Evolutionary conservation across 306 rosid genomes (phyloP).

Genomic region (Lathyrus oleraceus): DNA sequence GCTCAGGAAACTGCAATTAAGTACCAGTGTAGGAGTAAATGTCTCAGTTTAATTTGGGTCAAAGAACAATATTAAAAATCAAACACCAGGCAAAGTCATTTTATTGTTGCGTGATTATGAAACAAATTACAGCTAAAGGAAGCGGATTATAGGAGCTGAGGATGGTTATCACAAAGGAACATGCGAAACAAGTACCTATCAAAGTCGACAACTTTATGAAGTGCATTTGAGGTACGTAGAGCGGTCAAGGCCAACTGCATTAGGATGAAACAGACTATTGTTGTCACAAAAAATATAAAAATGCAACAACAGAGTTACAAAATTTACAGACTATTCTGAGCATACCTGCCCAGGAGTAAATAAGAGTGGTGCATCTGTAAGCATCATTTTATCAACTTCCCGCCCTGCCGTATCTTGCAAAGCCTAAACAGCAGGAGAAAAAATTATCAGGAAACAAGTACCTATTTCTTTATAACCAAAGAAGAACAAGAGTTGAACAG

Average conservation of each 20-base stretch:
- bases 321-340: neutral
- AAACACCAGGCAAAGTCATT: constrained; percentile 6
- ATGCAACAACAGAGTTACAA: constrained; percentile 12
- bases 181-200: constrained; percentile 51
- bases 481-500: constrained; percentile 13
- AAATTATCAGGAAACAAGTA: constrained; percentile 15
- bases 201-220: constrained; percentile 62
- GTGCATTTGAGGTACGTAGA: constrained; percentile 66
- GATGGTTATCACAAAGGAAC: constrained; percentile 14
- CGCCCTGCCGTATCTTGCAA: constrained; percentile 55
- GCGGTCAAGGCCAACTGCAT: constrained; percentile 86
- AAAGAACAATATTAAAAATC: constrained; percentile 19
- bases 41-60: constrained; percentile 15
- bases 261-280: constrained; percentile 34
- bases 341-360: constrained; percentile 96
- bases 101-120: neutral
- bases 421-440: constrained; percentile 45
- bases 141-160: neutral
- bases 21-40: constrained; percentile 31
- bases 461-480: neutral
- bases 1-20: constrained; percentile 59
- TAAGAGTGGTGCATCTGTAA: constrained; percentile 90
- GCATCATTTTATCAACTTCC: constrained; percentile 92
- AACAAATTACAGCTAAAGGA: constrained; percentile 3
- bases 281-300: constrained; percentile 12